These are phyloP conservation scores for Phaseolus coccineus DNA, from an alignment of 331 rosid species.

Conservation along the genomic window DNA sequence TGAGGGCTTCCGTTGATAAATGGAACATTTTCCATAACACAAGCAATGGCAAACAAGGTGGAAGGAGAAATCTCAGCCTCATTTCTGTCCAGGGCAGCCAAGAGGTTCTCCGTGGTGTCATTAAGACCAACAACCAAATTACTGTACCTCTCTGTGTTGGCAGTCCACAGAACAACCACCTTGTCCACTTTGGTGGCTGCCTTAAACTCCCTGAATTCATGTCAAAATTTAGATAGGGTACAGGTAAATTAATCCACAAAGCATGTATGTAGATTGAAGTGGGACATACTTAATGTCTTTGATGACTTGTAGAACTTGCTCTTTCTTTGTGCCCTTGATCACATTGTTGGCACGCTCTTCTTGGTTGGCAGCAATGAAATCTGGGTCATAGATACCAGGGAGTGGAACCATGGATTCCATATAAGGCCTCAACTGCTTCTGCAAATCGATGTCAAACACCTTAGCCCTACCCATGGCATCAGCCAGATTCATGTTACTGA, in stretches of 20 bases:
- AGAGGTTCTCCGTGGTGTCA: slow-evolving; percentile 79
- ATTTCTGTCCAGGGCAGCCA: slow-evolving; percentile 77
- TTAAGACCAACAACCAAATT: slow-evolving; percentile 82
- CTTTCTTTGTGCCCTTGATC: slow-evolving; percentile 87
- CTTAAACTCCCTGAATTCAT: slow-evolving; percentile 77
- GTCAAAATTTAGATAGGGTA: slow-evolving; percentile 15
- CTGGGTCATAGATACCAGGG: slow-evolving; percentile 91
- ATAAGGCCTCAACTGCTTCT: slow-evolving; percentile 92
- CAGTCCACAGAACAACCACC: slow-evolving; percentile 99
- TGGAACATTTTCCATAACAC: slow-evolving; percentile 82
- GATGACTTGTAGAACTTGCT: slow-evolving; percentile 80
- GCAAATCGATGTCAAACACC: slow-evolving; percentile 94
- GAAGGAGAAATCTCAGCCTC: slow-evolving; percentile 99
- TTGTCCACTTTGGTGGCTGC: slow-evolving; percentile 79
- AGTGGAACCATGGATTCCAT: slow-evolving; percentile 98
- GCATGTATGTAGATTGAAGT: neutral
- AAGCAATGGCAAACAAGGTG: slow-evolving; percentile 86
- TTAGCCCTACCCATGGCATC: slow-evolving; percentile 94
- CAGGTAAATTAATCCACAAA: neutral
- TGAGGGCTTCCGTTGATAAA: slow-evolving; percentile 98
- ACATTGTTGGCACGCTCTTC: slow-evolving; percentile 85
- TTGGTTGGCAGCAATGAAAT: slow-evolving; percentile 98
- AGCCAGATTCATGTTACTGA: slow-evolving; percentile 88
- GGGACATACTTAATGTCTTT: slow-evolving; percentile 77
- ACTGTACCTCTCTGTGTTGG: slow-evolving; percentile 96